Evolutionary conservation across 2,329 filamentous ascomycete species (phyloP).

Genomic region (Botryotinia globosa): DNA sequence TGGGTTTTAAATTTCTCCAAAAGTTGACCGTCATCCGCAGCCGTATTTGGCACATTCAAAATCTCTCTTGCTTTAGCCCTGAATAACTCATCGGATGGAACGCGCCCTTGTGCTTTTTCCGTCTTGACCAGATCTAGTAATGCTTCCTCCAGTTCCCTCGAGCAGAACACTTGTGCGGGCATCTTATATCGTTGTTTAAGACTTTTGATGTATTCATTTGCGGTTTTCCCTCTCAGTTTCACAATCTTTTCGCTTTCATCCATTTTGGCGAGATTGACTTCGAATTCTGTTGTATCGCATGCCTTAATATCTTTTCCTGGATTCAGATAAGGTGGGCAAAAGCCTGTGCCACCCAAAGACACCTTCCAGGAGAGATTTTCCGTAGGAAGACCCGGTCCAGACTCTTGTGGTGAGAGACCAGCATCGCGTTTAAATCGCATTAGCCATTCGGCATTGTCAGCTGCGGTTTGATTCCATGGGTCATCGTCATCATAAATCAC

Average conservation of each 20-base stretch:
- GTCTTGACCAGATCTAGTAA: slow-evolving; percentile 49
- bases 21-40: slow-evolving; percentile 54
- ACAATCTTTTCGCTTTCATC: slow-evolving; percentile 40
- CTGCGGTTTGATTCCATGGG: slow-evolving; percentile 62
- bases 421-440: slow-evolving; percentile 59
- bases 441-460: slow-evolving; percentile 63
- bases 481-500: slow-evolving; percentile 63
- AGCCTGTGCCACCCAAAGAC: slow-evolving; percentile 52
- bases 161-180: slow-evolving; percentile 55
- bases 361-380: slow-evolving; percentile 46
- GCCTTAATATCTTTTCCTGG: slow-evolving; percentile 42
- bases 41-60: slow-evolving; percentile 46
- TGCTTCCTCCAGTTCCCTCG: slow-evolving; percentile 55
- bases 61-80: slow-evolving; percentile 49
- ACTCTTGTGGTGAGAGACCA: slow-evolving; percentile 48
- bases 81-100: slow-evolving; percentile 51
- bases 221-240: slow-evolving; percentile 45
- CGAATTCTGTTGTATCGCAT: slow-evolving; percentile 39
- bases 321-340: slow-evolving; percentile 53
- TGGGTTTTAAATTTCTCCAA: slow-evolving; percentile 49
- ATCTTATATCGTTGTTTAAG: slow-evolving; percentile 45
- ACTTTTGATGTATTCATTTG: slow-evolving; percentile 49
- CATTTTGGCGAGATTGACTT: slow-evolving; percentile 27
- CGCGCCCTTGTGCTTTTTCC: slow-evolving; percentile 42
- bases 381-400: slow-evolving; percentile 50